Percentiles rank a stretch among this genome's conserved stretches.
Conservation (phyloP, 2,329 filamentous ascomycete species). For the Fusarium continuum region DNA sequence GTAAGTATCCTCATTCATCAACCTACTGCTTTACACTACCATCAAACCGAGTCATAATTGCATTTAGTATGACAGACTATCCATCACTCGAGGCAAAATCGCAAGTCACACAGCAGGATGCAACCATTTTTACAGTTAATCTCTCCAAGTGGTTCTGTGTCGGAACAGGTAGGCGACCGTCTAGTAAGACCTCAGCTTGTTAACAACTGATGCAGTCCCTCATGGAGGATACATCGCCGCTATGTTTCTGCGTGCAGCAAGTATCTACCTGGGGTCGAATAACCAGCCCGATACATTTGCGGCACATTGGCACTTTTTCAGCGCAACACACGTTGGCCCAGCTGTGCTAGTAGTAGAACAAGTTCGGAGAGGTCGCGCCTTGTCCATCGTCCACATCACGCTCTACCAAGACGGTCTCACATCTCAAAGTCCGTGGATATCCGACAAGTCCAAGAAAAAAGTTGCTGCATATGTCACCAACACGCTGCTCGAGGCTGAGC, state of each 20-base stretch:
- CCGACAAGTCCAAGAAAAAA: constrained; percentile 44
- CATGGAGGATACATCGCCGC: constrained; percentile 59
- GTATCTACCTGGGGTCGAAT: constrained; percentile 46
- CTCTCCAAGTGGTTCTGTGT: constrained; percentile 27
- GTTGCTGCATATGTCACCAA: constrained; percentile 54
- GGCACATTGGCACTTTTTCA: constrained; percentile 54
- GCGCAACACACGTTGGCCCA: constrained; percentile 50
- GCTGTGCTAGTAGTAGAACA: constrained; percentile 53
- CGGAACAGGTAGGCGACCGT: constrained; percentile 13
- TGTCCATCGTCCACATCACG: constrained; percentile 54
- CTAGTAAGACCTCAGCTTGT: not conserved
- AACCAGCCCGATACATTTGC: constrained; percentile 52
- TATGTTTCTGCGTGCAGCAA: constrained; percentile 51
- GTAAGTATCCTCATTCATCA: not conserved
- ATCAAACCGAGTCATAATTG: not conserved
- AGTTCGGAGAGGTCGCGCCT: constrained; percentile 52
- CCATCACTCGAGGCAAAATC: constrained; percentile 19
- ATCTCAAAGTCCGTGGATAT: constrained; percentile 48
- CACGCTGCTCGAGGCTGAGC: constrained; percentile 37
- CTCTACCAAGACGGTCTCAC: constrained; percentile 53
- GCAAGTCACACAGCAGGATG: constrained; percentile 2
- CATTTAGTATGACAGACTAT: not conserved
- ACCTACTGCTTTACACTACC: not conserved
- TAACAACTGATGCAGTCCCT: constrained; percentile 48
- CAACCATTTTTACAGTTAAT: constrained; percentile 16